Percentiles rank a stretch among this genome's conserved stretches.
phyloP scores from a whole-genome alignment of 768 basidiomycete genomes.

The Suillus lakei region DNA sequence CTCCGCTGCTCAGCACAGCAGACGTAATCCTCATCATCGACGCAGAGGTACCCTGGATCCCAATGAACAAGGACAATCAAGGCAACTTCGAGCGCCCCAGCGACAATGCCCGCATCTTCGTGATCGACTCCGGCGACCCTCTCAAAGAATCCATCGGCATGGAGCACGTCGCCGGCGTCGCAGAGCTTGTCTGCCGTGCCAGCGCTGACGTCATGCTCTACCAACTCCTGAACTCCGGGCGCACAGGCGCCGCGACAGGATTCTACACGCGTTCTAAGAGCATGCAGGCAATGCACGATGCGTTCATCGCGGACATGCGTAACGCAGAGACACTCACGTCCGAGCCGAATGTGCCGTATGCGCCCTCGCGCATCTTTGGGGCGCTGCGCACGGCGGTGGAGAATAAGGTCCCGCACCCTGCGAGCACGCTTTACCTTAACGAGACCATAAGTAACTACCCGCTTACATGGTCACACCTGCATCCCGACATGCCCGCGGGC shows the following conservation, averaged over 20 bases:
- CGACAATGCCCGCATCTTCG: constrained; percentile 53
- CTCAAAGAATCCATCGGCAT: constrained; percentile 54
- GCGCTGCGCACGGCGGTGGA: constrained; percentile 48
- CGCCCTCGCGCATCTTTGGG: constrained; percentile 54
- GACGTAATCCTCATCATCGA: constrained; percentile 73
- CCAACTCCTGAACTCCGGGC: constrained; percentile 46
- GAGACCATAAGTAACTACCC: constrained; percentile 66
- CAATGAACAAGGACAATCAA: constrained; percentile 44
- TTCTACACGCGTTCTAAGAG: constrained; percentile 23
- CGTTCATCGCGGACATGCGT: constrained; percentile 32
- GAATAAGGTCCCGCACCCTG: constrained; percentile 6
- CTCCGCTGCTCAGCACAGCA: constrained; percentile 51
- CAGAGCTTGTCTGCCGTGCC: constrained; percentile 61
- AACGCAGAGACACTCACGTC: constrained; percentile 38
- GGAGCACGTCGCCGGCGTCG: constrained; percentile 50
- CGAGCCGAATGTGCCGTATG: constrained; percentile 24
- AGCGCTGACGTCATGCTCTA: constrained; percentile 56
- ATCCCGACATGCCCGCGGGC: constrained; percentile 53
- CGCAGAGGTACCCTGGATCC: constrained; percentile 69
- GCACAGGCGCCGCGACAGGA: constrained; percentile 12
- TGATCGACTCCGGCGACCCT: constrained; percentile 67
- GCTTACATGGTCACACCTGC: constrained; percentile 61
- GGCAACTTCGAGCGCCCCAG: constrained; percentile 40
- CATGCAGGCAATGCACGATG: constrained; percentile 26
- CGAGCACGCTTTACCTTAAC: constrained; percentile 53